phyloP scores from a whole-genome alignment of 2,329 filamentous ascomycete species.

The Fusarium albidum region DNA sequence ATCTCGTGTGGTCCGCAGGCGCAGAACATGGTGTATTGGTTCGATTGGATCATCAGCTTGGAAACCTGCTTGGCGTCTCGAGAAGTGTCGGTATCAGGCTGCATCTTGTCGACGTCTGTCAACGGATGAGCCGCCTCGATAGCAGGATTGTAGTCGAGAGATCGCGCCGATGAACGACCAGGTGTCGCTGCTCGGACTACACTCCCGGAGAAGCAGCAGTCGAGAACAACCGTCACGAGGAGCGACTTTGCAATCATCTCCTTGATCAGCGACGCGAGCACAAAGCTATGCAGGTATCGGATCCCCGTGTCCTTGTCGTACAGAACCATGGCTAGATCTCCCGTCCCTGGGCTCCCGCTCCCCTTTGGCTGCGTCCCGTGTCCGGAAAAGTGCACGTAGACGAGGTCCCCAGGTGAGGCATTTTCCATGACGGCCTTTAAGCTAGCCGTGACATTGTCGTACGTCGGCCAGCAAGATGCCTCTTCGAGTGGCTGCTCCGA shows the following conservation, averaged over 20 bases:
- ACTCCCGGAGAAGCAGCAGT: background rate
- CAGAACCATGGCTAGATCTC: too few species aligned
- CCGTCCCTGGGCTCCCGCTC: background rate
- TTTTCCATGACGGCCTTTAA: background rate
- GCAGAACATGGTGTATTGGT: too few species aligned
- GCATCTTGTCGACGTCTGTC: too few species aligned
- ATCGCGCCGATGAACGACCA: background rate
- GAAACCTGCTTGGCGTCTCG: too few species aligned
- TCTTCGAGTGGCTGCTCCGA: too few species aligned
- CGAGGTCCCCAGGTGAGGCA: background rate
- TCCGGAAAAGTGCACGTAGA: conserved; percentile 18
- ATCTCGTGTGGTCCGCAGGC: too few species aligned
- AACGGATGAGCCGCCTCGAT: background rate
- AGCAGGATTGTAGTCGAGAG: background rate
- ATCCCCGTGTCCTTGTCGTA: too few species aligned
- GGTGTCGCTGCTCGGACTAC: background rate
- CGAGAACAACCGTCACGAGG: background rate
- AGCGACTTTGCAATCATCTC: background rate
- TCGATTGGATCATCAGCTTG: too few species aligned
- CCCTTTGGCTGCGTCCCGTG: background rate
- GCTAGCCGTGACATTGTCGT: background rate
- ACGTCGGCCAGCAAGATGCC: background rate
- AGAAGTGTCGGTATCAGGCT: too few species aligned
- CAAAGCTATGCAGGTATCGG: too few species aligned
- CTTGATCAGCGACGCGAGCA: too few species aligned